Evolutionary conservation across 2,329 filamentous ascomycete species (phyloP).

Genomic region (Ilyonectria sp.): DNA sequence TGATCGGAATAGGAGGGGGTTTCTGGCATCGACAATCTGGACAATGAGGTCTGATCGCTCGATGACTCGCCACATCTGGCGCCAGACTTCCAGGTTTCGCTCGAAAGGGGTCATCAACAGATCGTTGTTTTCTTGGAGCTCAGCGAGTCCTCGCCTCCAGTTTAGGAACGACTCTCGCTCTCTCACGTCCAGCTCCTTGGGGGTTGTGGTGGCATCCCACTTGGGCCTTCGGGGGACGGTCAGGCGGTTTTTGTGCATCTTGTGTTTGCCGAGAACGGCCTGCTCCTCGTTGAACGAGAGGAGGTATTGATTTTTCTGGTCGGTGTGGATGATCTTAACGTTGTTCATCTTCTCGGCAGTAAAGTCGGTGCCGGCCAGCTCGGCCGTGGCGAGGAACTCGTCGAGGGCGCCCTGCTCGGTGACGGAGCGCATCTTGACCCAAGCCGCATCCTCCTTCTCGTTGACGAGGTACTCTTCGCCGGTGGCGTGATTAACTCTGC

Average conservation of each 20-base stretch:
- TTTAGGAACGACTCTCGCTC: conserved; percentile 87
- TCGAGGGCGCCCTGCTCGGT: conserved; percentile 97
- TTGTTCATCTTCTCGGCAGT: conserved; percentile 99
- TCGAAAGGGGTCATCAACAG: conserved; percentile 98
- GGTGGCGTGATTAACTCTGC: conserved; percentile 82
- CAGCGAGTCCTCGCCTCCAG: conserved; percentile 92
- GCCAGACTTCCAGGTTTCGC: conserved; percentile 97
- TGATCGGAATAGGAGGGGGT: conserved; percentile 93
- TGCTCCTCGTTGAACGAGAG: conserved; percentile 89
- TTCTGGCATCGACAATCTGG: conserved; percentile 97
- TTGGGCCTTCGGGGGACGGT: conserved; percentile 91
- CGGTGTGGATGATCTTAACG: conserved; percentile 97
- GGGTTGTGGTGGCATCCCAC: conserved; percentile 90
- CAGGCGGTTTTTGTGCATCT: conserved; percentile 81
- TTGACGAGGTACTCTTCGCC: conserved; percentile 95
- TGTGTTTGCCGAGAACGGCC: conserved; percentile 84
- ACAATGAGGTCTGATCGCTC: conserved; percentile 96
- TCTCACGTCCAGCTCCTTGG: conserved; percentile 81
- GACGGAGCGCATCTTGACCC: conserved; percentile 99
- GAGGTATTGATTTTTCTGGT: conserved; percentile 96
- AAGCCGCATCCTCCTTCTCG: conserved; percentile 89
- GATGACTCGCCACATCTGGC: conserved; percentile 97
- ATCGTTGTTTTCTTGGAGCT: conserved; percentile 94
- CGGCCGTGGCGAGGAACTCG: conserved; percentile 95
- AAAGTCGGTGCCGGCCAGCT: conserved; percentile 98